phyloP scores from a whole-genome alignment of 805 yeast genomes.

The Ogataea kodamae region DNA sequence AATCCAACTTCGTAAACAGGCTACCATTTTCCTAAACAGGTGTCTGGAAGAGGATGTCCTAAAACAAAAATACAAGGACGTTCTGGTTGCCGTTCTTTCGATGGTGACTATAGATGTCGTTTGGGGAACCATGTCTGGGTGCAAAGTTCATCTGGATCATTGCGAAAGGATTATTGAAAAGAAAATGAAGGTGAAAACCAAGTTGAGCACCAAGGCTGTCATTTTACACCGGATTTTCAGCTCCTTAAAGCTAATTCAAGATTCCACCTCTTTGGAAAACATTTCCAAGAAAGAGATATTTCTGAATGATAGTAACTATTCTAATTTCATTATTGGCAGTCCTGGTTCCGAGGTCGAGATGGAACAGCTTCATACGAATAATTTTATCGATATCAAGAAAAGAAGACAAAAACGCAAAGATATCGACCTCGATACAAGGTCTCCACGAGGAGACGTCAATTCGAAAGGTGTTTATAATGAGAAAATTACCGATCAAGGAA shows the following conservation, averaged over 20 bases:
- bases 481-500: conserved; percentile 43
- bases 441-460: not conserved
- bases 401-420: conserved; percentile 11
- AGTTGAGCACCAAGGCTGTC: conserved; percentile 70
- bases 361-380: conserved; percentile 22
- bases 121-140: conserved; percentile 88
- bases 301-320: conserved; percentile 34
- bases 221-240: conserved; percentile 76
- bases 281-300: conserved; percentile 34
- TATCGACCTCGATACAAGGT: not conserved
- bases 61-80: conserved; percentile 75
- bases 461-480: conserved; percentile 39
- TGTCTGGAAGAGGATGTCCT: conserved; percentile 51
- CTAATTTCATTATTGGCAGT: conserved; percentile 32
- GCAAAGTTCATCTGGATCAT: conserved; percentile 68
- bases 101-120: conserved; percentile 87
- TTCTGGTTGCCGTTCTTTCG: conserved; percentile 74
- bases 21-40: conserved; percentile 60
- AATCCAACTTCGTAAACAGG: conserved; percentile 69
- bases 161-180: conserved; percentile 72
- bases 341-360: conserved; percentile 26
- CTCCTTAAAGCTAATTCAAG: conserved; percentile 71
- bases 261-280: conserved; percentile 55
- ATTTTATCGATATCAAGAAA: conserved; percentile 24
- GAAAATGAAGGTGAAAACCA: conserved; percentile 63